A percentile compares a stretch with the other conserved stretches of the same genome.
Evolutionary conservation across 306 rosid species (phyloP).

Genomic region (Rubus parviflorus): DNA sequence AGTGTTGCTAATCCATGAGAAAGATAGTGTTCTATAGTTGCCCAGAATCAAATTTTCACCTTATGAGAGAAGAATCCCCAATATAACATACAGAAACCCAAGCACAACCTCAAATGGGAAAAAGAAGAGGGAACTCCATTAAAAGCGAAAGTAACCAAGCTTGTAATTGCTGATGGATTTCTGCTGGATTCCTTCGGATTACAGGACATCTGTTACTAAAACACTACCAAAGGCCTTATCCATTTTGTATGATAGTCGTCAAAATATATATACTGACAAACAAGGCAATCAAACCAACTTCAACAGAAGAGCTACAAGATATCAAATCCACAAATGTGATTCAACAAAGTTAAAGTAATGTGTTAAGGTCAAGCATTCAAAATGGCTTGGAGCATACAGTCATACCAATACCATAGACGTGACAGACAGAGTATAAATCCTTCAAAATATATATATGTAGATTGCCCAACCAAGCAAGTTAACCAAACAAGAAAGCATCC

Average conservation of each 20-base stretch:
- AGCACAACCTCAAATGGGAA: not conserved
- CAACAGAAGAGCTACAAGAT: not conserved
- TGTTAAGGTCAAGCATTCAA: slow-evolving; percentile 15
- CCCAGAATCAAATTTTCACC: not conserved
- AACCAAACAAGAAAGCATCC: slow-evolving; percentile 32
- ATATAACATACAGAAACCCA: not conserved
- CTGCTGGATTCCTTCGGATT: not conserved
- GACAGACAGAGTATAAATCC: slow-evolving; percentile 20
- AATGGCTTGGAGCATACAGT: slow-evolving; percentile 7
- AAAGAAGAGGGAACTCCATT: not conserved
- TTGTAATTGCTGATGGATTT: not conserved
- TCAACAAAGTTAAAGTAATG: not conserved
- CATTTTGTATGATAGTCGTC: no score
- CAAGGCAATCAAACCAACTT: slow-evolving; percentile 4
- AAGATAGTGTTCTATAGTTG: not conserved
- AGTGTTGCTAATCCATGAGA: not conserved
- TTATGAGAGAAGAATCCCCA: not conserved
- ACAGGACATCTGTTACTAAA: not conserved
- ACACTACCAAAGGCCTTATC: not conserved
- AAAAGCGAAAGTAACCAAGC: not conserved
- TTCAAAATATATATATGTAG: slow-evolving; percentile 37
- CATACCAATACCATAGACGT: slow-evolving; percentile 19
- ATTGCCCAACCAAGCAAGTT: slow-evolving; percentile 22
- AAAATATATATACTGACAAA: not conserved
- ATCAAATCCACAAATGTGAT: not conserved